Conservation (phyloP, 192 early-diverging fungal species). For the Physocladia obscura region DNA sequence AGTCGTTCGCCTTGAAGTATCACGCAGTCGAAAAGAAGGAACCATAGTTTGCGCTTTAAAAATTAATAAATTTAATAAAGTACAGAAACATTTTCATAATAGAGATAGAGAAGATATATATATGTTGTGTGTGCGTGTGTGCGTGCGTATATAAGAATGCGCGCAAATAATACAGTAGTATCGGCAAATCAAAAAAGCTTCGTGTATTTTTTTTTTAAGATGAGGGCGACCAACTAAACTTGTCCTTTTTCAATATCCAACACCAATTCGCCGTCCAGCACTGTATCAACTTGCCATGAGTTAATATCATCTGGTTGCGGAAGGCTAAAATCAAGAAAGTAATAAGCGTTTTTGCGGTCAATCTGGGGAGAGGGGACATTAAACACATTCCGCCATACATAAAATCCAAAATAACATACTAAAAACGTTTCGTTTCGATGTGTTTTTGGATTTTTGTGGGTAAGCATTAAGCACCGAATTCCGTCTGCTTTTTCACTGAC, state of each 20-base stretch:
- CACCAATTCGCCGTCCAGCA: conserved; percentile 92
- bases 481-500: conserved; percentile 65
- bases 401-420: conserved; percentile 4
- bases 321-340: conserved; percentile 52
- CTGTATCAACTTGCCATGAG: conserved; percentile 64
- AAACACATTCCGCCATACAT: not conserved
- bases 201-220: no score
- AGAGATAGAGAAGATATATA: no score
- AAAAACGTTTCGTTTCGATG: conserved; percentile 36
- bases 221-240: no score
- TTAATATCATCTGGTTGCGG: conserved; percentile 46
- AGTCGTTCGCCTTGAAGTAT: conserved; percentile 55
- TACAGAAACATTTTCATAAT: no score
- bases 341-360: conserved; percentile 88
- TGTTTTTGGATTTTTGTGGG: conserved; percentile 22
- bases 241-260: conserved; percentile 64
- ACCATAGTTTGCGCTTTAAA: conserved; percentile 36
- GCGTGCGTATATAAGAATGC: no score
- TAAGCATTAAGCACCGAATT: conserved; percentile 50
- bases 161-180: no score
- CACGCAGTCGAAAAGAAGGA: conserved; percentile 70
- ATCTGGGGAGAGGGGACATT: conserved; percentile 48
- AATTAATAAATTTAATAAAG: not conserved
- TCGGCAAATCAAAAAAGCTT: no score
- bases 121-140: no score